phyloP scores from a whole-genome alignment of 192 early-diverging fungal species.

The Rhizophagus sp. region DNA sequence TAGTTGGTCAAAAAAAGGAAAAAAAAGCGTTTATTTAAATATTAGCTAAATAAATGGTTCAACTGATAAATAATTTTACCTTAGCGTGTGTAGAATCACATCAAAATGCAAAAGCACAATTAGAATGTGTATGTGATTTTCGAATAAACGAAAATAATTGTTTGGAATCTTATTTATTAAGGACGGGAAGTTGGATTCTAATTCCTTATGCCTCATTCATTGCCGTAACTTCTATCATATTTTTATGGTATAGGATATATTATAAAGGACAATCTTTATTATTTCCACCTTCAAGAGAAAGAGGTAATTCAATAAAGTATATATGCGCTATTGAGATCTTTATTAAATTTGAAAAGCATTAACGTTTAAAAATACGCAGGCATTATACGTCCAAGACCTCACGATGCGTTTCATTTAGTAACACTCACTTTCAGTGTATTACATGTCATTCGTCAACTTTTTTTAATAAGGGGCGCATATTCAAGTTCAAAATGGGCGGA shows the following conservation, averaged over 20 bases:
- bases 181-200: slow-evolving; percentile 6
- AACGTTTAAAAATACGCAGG: neutral
- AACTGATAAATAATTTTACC: slow-evolving; percentile 4
- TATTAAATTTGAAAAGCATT: neutral
- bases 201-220: neutral
- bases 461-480: neutral
- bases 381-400: neutral
- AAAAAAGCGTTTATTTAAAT: neutral
- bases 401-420: slow-evolving; percentile 18
- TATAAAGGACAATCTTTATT: slow-evolving; percentile 19
- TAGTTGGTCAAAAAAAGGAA: neutral
- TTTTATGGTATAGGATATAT: neutral
- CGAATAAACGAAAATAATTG: slow-evolving; percentile 13
- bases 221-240: neutral
- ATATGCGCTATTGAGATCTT: neutral
- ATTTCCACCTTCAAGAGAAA: slow-evolving; percentile 16
- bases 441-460: neutral
- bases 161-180: neutral
- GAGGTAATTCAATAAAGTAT: neutral
- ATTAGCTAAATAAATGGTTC: neutral
- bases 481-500: neutral
- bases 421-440: neutral
- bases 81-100: neutral
- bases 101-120: neutral
- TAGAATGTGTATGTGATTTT: slow-evolving; percentile 18